Evolutionary conservation across 2,329 filamentous ascomycete genomes (phyloP), one percentile per base, ranked within the genome.

Genomic region (Neonectria hederae): DNA sequence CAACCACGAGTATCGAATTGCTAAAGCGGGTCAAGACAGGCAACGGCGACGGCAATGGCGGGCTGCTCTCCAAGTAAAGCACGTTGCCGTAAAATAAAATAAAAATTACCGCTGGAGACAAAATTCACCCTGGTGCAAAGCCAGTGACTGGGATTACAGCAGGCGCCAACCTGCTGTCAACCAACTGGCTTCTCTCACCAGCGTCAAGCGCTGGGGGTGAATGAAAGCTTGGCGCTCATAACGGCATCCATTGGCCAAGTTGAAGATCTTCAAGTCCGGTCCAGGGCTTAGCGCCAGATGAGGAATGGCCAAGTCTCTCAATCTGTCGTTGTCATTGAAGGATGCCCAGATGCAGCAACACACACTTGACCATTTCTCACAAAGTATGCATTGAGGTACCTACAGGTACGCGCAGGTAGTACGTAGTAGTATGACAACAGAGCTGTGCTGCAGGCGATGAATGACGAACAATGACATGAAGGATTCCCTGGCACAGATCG

Each of bases 191-290:
- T 69, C 56, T 64, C 59, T 66, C 69, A 70, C 65, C 68, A 66
- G 53, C 60, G 59, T 70, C 61, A 70, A 57, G 68, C 66, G 72
- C 63, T 70, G 54, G 69, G 59, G 63, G 59, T 19, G 26, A 63
- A 19, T 35, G 24, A 28, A 52, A 52, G 32, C 63, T 52, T 55
- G 46, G 62, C 58, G 59, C 46, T 26, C 54, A 53, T 32, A 22
- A 43, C 35, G 48, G 5, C 6, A 1, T 35, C 38, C 61, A 73
- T 72, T 72, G 68, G 71, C 46, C 65, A 28, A 3, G 21, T 11
- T 19, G 24, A 59, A 42, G 26, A 51, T 28, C 17, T 51, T 60
- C 45, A 38, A 48, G 48, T 51, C 55, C 52, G 52, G 52, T 42
- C 49, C 48, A 65, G 63, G 63, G 61, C 61, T 69, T 66, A 63